These are phyloP conservation scores for Fusarium subtropicale DNA, from an alignment of 2,329 filamentous ascomycete genomes.

Conservation along the genomic window DNA sequence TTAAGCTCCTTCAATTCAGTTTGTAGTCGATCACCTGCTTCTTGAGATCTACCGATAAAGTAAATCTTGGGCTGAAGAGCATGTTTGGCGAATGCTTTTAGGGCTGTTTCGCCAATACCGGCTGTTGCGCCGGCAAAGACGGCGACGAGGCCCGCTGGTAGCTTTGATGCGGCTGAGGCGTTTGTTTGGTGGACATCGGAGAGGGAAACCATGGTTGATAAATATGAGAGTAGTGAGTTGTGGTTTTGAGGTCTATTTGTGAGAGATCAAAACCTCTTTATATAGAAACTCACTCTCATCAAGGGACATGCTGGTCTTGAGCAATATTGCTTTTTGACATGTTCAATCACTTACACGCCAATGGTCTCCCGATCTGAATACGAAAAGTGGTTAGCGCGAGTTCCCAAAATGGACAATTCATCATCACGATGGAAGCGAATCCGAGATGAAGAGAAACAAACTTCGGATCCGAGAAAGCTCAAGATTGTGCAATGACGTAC, in stretches of 20 bases:
- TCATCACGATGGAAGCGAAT: slow-evolving; percentile 17
- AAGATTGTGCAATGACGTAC: slow-evolving; percentile 8
- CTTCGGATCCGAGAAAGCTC: neutral
- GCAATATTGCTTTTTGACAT: neutral
- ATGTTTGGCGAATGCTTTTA: slow-evolving; percentile 59
- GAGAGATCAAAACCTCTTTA: neutral
- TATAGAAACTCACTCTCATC: neutral
- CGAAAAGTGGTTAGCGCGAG: slow-evolving; percentile 40
- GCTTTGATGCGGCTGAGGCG: slow-evolving; percentile 6
- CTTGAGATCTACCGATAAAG: slow-evolving; percentile 60
- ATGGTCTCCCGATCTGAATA: slow-evolving; percentile 22
- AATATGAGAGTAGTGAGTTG: rapidly evolving
- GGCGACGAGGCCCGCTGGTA: slow-evolving; percentile 51
- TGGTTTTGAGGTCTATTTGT: rapidly evolving
- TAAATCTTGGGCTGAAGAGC: slow-evolving; percentile 60
- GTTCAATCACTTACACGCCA: slow-evolving; percentile 1
- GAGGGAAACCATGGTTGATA: slow-evolving; percentile 29
- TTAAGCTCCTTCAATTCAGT: slow-evolving; percentile 58
- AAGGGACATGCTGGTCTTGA: neutral
- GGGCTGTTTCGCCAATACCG: slow-evolving; percentile 64
- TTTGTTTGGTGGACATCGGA: slow-evolving; percentile 31
- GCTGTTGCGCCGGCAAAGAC: slow-evolving; percentile 66
- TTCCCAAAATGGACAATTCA: neutral
- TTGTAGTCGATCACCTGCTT: slow-evolving; percentile 53
- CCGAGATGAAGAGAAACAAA: slow-evolving; percentile 12